Base-by-base conservation (phyloP, 1,284 basidiomycete genomes). In the Porogramme epimiltina region DNA sequence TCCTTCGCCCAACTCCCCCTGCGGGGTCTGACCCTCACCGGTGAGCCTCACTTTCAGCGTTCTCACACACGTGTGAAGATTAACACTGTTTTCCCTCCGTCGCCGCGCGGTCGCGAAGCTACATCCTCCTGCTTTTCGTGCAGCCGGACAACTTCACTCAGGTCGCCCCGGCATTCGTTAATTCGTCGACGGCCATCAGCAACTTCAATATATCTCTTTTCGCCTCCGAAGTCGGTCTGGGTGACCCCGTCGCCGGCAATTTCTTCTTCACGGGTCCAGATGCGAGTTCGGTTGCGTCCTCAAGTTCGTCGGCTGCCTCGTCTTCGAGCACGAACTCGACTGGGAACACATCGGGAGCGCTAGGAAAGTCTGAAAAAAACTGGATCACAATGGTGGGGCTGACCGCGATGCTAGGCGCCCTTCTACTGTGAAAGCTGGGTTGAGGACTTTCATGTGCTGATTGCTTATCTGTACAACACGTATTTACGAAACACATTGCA, bases 11-110 rank as follows among this genome's bases (percentile, higher is more conserved):
- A 3, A 66, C 70, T 13, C 78, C 77, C 6, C 75, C 77, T 2
- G 62, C 65, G 20, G 75, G 74, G 1, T 79, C 77, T 41, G 73
- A 75, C 59, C 73, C 77, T n/a, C 78, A 81, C 55, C 69, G 77
- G 78, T 79, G 23, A 34, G 48, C 48, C 22, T 38, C n/a, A n/a
- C n/a, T 13, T 23, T 38, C 13, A 22, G 23, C 31, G 22, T 37
- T 45, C 42, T 22, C 51, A 33, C 11, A 28, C 11, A n/a, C 25
- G 16, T 42, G 39, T 24, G 36, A 43, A 19, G 20, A 42, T 24
- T 37, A 23, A 42, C 16, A 33, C 42, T 44, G 20, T 42, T 25
- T 20, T n/a, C n/a, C 51, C 15, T 15, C 8, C 28, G 9, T 31
- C 9, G 18, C 22, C 28, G 18, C 33, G 26, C 11, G 22, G 9